Base-by-base conservation (phyloP, 176 grass and related monocot species). In the Pharus latifolius region DNA sequence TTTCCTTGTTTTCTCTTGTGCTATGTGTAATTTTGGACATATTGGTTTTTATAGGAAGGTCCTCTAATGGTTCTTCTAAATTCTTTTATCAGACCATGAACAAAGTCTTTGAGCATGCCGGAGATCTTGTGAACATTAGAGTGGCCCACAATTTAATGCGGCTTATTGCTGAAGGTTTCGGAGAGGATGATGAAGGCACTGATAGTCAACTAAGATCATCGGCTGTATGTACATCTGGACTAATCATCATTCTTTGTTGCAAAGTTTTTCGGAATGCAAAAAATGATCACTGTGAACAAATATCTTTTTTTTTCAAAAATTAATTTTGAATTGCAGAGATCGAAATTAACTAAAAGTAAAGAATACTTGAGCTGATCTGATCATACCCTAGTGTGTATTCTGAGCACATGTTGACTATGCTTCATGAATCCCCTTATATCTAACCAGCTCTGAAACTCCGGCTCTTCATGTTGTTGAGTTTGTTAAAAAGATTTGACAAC, bases 51-150 rank as follows among this genome's bases (percentile, higher is more conserved):
- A 25, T 41, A 13, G 59, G 65, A 49, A 70, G 4, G 28, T 55
- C 18, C 10, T 42, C 52, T n/a, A n/a, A n/a, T 47, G 63, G 35
- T 73, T 61, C 53, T n/a, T 66, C 51, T 76, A 38, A 52, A 33
- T 80, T 85, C 79, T 64, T 40, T 69, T 73, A 59, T 63, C 65
- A 99, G 96, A 99, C 82, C 18, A 99, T 95, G 96, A 99, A 99
- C 76, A 99, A 95, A 87, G 96, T 99, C 61, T 95, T 99, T 95
- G 87, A 95, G 85, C 96, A 99, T 88, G 96, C 96, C 26, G 96
- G 96, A 31, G 96, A 99, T 91, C 87, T 99, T 76, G 90, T 99
- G 46, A 99, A 95, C 82, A 79, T 85, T 58, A 88, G 79, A 80
- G 96, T 99, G 42, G 96, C 96, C 1, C 96, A 99, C 73, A 99